phyloP scores from a whole-genome alignment of 768 basidiomycete genomes.

The Dentipellis fragilis region DNA sequence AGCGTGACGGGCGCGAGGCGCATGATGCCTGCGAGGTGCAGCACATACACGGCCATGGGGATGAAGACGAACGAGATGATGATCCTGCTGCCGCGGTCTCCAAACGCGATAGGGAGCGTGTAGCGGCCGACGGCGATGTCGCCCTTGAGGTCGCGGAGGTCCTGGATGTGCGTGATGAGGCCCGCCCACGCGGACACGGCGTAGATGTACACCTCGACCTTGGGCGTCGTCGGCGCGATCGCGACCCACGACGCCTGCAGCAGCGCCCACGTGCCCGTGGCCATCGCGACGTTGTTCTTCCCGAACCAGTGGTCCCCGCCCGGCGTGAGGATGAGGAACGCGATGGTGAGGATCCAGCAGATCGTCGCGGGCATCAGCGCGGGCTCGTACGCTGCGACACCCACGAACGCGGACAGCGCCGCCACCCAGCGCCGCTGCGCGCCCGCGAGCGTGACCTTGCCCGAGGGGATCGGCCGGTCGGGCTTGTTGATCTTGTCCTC shows the following conservation, averaged over 20 bases:
- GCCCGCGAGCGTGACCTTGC: slow-evolving; percentile 13
- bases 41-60: neutral
- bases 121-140: neutral
- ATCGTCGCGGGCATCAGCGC: neutral
- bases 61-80: neutral
- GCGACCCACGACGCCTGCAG: neutral
- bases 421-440: neutral
- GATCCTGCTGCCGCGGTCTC: neutral
- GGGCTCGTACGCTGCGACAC: neutral
- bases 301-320: neutral
- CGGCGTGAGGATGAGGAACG: neutral
- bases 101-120: neutral
- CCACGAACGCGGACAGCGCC: neutral
- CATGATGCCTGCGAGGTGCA: neutral
- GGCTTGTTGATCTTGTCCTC: slow-evolving; percentile 22
- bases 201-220: neutral
- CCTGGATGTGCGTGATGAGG: neutral
- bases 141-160: neutral
- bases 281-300: neutral
- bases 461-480: slow-evolving; percentile 21
- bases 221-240: neutral
- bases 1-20: neutral
- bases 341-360: neutral
- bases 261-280: neutral
- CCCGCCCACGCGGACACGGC: neutral